Evolutionary conservation across 1,284 basidiomycete species (phyloP), one percentile per base, ranked within the genome.

Genomic region (Apiotrichum laibachii): DNA sequence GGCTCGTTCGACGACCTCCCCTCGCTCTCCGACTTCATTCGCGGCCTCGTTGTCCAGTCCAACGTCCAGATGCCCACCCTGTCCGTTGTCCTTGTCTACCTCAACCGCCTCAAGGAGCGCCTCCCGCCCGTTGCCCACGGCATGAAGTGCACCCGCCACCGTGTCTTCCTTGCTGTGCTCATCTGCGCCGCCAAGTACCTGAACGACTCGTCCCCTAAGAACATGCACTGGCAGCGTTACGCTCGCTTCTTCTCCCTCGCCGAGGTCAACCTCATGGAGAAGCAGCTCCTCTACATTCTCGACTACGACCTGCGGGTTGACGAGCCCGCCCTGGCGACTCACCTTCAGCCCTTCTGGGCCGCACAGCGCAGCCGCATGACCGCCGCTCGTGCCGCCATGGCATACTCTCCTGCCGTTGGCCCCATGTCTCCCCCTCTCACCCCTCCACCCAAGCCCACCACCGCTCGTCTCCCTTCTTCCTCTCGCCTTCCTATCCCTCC

Each of bases 151-250:
- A 94, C 94, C 7, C 85, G 91, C 53, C 94, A 97, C 77, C 88
- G 95, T 51, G 88, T 98, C 64, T 97, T 99, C 80, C 84, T 99
- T 67, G 94, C 95, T 42, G 88, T 90, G 0, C 86, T 98, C 71
- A 98, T 99, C 77, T 90, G 94, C 51, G 88, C 95, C 34, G 89
- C 93, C 68, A 99, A 99, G 81, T 98, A 98, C 79, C 85, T 98
- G 72, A 97, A 99, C 80, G 94, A 98, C 80, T 92, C 90, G 34
- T 88, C 88, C 45, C 90, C 90, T 16, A 97, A 95, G 83, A 98
- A 98, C 82, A 86, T 86, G 78, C 92, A 97, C 81, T 97, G 93
- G 93, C 73, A 70, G 55, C 77, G 80, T 56, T 92, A 94, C 77
- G 89, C 87, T 21, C 80, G 82, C 52, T 79, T 82, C 62, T 85